Conservation (phyloP, 225 moss, liverwort and hornwort genomes). For the Antitrichia curtipendula region DNA sequence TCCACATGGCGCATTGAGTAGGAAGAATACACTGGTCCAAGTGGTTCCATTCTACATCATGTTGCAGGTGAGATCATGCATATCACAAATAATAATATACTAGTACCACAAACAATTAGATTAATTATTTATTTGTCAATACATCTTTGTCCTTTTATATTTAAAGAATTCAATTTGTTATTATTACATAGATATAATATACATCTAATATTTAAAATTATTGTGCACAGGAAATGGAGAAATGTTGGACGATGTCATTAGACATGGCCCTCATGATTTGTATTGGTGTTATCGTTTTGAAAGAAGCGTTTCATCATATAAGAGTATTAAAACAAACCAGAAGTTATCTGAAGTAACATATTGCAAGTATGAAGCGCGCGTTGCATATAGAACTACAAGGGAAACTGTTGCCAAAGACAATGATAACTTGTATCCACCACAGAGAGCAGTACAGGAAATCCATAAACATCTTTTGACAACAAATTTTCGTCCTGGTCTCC, state of each 20-base stretch:
- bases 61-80: neutral
- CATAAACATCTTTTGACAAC: rapidly evolving
- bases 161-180: rapidly evolving
- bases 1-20: neutral
- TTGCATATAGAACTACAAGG: neutral
- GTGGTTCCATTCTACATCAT: neutral
- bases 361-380: neutral
- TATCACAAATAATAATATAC: neutral
- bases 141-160: too few species aligned
- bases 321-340: neutral
- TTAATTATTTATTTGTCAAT: too few species aligned
- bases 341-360: neutral
- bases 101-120: too few species aligned
- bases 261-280: neutral
- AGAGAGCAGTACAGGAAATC: rapidly evolving
- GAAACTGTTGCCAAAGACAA: rapidly evolving
- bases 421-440: neutral
- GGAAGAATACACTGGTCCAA: neutral
- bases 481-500: rapidly evolving
- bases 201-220: rapidly evolving
- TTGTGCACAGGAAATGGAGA: neutral
- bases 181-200: too few species aligned
- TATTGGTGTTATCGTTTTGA: neutral
- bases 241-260: neutral
- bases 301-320: neutral